phyloP scores from a whole-genome alignment of 2,329 filamentous ascomycete species.

The Ophiostoma sp. region DNA sequence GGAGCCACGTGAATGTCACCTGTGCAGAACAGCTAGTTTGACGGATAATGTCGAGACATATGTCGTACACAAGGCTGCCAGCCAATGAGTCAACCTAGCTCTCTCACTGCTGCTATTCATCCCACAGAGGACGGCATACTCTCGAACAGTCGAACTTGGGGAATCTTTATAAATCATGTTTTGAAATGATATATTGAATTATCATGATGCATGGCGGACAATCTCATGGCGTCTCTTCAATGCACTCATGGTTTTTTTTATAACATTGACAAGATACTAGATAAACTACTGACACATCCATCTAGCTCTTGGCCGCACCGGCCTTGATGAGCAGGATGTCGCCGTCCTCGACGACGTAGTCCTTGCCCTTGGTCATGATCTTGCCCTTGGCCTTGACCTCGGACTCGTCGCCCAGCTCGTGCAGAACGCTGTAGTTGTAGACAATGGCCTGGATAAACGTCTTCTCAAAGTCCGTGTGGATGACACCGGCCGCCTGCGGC shows the following conservation, averaged over 20 bases:
- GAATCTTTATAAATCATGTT: not conserved
- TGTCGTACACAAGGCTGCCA: not conserved
- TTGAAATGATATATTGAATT: too few species aligned
- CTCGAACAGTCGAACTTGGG: not conserved
- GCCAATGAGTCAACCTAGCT: not conserved
- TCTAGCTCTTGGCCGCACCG: constrained; percentile 72
- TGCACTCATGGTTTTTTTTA: not conserved
- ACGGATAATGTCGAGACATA: not conserved
- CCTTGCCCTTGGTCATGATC: constrained; percentile 97
- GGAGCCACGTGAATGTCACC: not conserved
- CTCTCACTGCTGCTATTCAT: too few species aligned
- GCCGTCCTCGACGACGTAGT: constrained; percentile 86
- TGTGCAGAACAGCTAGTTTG: not conserved
- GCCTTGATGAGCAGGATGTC: constrained; percentile 87
- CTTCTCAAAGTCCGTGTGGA: constrained; percentile 98
- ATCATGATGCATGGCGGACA: constrained; percentile 1
- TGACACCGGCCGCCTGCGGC: constrained; percentile 95
- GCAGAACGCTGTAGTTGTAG: constrained; percentile 81
- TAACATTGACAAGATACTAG: not conserved
- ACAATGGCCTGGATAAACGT: constrained; percentile 97
- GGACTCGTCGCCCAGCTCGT: constrained; percentile 84
- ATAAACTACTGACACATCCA: not conserved
- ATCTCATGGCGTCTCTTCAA: not conserved
- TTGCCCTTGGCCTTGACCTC: constrained; percentile 89
- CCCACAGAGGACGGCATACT: too few species aligned